These are phyloP conservation scores for Microthlaspi erraticum DNA, from an alignment of 345 rosid genomes.

Conservation along the genomic window DNA sequence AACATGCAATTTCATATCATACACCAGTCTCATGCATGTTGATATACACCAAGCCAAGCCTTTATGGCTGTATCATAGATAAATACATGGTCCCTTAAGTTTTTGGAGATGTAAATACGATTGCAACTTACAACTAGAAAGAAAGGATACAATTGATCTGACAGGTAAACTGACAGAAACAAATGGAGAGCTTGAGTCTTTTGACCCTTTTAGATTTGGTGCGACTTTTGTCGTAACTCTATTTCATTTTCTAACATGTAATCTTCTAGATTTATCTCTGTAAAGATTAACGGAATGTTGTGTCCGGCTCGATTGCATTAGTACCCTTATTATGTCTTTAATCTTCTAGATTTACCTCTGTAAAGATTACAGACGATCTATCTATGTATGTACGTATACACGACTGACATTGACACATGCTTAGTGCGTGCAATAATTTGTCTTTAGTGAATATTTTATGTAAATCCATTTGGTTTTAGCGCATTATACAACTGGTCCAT, in stretches of 20 bases:
- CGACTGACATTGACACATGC: slow-evolving; percentile 29
- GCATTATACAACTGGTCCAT: slow-evolving; percentile 39
- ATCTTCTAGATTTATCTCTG: slow-evolving; percentile 25
- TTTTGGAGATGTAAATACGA: slow-evolving; percentile 11
- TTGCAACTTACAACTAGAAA: slow-evolving; percentile 23
- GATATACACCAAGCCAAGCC: slow-evolving; percentile 14
- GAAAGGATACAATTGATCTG: slow-evolving; percentile 19
- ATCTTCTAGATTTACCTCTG: slow-evolving; percentile 25
- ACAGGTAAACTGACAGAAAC: slow-evolving; percentile 25
- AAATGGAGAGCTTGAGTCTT: slow-evolving; percentile 39
- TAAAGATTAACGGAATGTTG: not conserved
- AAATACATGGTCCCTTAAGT: slow-evolving; percentile 10
- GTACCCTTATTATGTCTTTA: not conserved
- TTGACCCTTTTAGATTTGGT: slow-evolving; percentile 38
- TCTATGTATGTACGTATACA: not conserved
- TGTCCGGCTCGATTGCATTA: not conserved
- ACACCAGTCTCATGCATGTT: slow-evolving; percentile 7
- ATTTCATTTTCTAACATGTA: not conserved
- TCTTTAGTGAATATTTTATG: slow-evolving; percentile 6
- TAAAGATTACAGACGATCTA: not conserved
- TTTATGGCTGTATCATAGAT: not conserved
- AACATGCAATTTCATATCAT: not conserved
- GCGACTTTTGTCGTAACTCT: slow-evolving; percentile 26
- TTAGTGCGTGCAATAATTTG: slow-evolving; percentile 43
- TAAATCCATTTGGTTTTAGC: slow-evolving; percentile 19